phyloP scores from a whole-genome alignment of 2,329 filamentous ascomycete genomes.

The Colletotrichum horii region DNA sequence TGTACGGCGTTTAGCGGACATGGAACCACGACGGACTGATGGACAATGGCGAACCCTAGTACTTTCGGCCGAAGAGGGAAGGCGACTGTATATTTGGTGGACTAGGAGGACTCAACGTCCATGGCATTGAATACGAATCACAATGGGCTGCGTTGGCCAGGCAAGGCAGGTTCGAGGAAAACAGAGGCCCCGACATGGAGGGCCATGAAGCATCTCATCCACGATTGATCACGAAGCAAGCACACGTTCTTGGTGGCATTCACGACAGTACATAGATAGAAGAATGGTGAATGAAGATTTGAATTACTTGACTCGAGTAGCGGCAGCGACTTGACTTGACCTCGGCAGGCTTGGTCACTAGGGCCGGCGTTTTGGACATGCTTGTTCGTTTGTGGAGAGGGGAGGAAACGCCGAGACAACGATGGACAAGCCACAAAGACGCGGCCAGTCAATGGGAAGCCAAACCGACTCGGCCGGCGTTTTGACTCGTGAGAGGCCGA shows the following conservation, averaged over 20 bases:
- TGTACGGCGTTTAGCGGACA: slow-evolving; percentile 20
- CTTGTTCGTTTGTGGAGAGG: not conserved
- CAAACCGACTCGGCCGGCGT: not conserved
- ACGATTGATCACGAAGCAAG: not conserved
- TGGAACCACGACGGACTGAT: not conserved
- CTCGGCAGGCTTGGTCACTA: not conserved
- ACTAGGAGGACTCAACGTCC: not conserved
- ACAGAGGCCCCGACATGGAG: not conserved
- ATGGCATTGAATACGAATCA: not conserved
- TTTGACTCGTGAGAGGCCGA: not conserved
- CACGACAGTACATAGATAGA: not conserved
- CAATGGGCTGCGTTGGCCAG: not conserved
- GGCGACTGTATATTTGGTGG: not conserved
- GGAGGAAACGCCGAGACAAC: not conserved
- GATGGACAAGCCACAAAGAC: not conserved
- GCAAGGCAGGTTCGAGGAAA: not conserved
- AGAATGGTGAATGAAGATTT: not conserved
- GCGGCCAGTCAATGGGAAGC: not conserved
- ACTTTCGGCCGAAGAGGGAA: not conserved
- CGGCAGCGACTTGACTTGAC: not conserved
- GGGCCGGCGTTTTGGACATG: not conserved
- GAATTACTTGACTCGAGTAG: not conserved
- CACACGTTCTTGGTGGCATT: not conserved
- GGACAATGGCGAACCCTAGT: not conserved
- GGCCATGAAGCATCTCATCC: not conserved